These are phyloP conservation scores for Penicillium daleae DNA, from an alignment of 495 filamentous ascomycete species.

Conservation along the genomic window DNA sequence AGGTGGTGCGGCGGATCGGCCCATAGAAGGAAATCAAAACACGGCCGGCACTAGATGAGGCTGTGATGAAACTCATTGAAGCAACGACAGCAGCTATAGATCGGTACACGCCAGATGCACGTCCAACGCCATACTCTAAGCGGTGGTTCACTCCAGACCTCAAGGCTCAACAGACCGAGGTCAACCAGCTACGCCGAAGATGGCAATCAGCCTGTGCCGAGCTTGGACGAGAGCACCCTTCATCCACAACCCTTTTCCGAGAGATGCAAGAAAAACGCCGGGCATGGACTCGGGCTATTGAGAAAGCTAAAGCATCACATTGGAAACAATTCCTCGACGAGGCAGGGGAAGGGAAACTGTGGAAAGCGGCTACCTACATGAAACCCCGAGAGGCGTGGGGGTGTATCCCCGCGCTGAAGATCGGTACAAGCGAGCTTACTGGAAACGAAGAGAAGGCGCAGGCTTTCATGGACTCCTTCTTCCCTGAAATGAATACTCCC, in stretches of 20 bases:
- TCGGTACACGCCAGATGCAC: slow-evolving; percentile 13
- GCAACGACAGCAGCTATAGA: slow-evolving; percentile 15
- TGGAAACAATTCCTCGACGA: slow-evolving; percentile 21
- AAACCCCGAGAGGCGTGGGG: slow-evolving; percentile 27
- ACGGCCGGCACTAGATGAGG: slow-evolving; percentile 16
- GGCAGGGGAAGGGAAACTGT: slow-evolving; percentile 21
- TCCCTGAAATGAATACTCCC: slow-evolving; percentile 27
- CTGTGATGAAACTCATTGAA: slow-evolving; percentile 16
- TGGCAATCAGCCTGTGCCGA: slow-evolving; percentile 25
- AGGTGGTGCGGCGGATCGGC: slow-evolving; percentile 13
- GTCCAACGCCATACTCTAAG: slow-evolving; percentile 31
- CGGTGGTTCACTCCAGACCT: slow-evolving; percentile 30
- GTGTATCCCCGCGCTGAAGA: slow-evolving; percentile 20
- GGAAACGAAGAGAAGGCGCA: slow-evolving; percentile 30
- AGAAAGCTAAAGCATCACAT: slow-evolving; percentile 14
- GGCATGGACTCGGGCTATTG: slow-evolving; percentile 16
- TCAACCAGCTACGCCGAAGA: slow-evolving; percentile 26
- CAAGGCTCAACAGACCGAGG: slow-evolving; percentile 22
- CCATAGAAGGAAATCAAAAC: slow-evolving; percentile 20
- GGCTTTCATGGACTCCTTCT: slow-evolving; percentile 33
- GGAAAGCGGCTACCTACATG: slow-evolving; percentile 33
- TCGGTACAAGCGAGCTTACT: slow-evolving; percentile 11
- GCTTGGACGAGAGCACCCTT: slow-evolving; percentile 13
- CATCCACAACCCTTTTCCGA: neutral
- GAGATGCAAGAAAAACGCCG: slow-evolving; percentile 23